A percentile compares a stretch with the other conserved stretches of the same genome.
phyloP scores from a whole-genome alignment of 2,329 filamentous ascomycete species.

The Ploettnerulaceae sp. region DNA sequence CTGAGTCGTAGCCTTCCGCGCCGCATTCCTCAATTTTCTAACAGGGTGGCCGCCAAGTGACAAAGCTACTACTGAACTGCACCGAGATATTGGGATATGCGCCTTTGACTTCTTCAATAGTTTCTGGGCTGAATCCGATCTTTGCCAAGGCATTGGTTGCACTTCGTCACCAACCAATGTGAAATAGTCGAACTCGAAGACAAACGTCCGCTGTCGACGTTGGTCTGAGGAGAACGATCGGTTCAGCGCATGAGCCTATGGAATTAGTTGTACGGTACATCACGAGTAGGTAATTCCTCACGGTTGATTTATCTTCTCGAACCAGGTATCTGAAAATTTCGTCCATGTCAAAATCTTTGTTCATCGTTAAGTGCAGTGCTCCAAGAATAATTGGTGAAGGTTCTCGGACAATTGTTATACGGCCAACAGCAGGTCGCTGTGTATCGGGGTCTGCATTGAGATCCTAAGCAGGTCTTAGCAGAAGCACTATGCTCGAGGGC shows the following conservation, averaged over 20 bases:
- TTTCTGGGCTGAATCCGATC: constrained; percentile 39
- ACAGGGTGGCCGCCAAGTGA: constrained; percentile 49
- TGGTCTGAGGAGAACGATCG: constrained; percentile 33
- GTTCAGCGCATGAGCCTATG: constrained; percentile 17
- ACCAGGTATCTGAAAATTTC: constrained; percentile 53
- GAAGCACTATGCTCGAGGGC: background rate
- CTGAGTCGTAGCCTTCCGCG: constrained; percentile 43
- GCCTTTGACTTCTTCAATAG: constrained; percentile 39
- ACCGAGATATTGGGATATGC: constrained; percentile 56
- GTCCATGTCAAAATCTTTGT: constrained; percentile 56
- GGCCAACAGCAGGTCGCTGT: constrained; percentile 22
- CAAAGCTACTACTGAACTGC: constrained; percentile 54
- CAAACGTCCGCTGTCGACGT: constrained; percentile 51
- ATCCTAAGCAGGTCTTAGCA: constrained; percentile 18
- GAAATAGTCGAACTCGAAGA: constrained; percentile 62
- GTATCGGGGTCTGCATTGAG: constrained; percentile 20
- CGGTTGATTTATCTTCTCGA: constrained; percentile 42
- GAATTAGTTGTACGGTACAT: constrained; percentile 10
- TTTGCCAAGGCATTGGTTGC: constrained; percentile 55
- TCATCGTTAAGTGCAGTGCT: constrained; percentile 54
- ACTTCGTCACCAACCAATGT: constrained; percentile 53
- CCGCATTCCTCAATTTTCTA: constrained; percentile 44
- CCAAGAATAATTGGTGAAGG: constrained; percentile 56
- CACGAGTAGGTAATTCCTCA: constrained; percentile 32
- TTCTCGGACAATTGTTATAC: constrained; percentile 48